Evolutionary conservation across 1,139 yeast species (phyloP).

Genomic region (Sugiyamaella sp.): DNA sequence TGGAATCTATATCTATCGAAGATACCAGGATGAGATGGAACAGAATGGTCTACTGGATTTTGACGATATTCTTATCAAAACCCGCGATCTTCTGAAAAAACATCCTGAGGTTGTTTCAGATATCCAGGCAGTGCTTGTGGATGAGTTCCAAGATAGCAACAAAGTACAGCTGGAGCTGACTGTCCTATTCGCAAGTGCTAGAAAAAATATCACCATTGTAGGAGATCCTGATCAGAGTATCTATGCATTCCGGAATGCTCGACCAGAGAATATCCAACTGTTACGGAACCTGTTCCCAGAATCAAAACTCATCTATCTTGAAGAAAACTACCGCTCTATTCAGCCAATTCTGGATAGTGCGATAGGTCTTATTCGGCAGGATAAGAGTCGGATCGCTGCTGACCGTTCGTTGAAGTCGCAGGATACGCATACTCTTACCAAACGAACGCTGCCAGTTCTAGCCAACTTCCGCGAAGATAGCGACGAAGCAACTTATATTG

Average conservation of each 20-base stretch:
- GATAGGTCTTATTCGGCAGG: conserved; percentile 68
- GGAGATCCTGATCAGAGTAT: conserved; percentile 98
- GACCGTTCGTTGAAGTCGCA: conserved; percentile 22
- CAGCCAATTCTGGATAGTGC: conserved; percentile 65
- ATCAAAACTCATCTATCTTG: conserved; percentile 50
- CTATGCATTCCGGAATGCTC: conserved; percentile 85
- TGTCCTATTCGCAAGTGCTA: conserved; percentile 55
- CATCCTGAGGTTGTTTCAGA: conserved; percentile 52
- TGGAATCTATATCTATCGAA: conserved; percentile 18
- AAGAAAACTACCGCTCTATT: conserved; percentile 82
- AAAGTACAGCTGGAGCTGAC: conserved; percentile 71
- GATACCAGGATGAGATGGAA: conserved; percentile 55
- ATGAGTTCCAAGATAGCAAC: conserved; percentile 94
- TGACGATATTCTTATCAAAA: conserved; percentile 73
- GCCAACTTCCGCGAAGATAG: conserved; percentile 46
- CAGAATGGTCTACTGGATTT: conserved; percentile 62
- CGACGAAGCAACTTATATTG: conserved; percentile 62
- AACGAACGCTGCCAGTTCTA: conserved; percentile 48
- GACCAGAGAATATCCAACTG: conserved; percentile 61
- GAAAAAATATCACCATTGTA: conserved; percentile 71
- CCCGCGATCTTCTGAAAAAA: conserved; percentile 53
- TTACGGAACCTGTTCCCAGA: conserved; percentile 56
- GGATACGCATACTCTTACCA: conserved; percentile 8
- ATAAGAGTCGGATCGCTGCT: conserved; percentile 35
- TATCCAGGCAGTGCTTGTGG: conserved; percentile 76